Conservation (phyloP, 2,329 filamentous ascomycete genomes). For the Colletotrichum australisinense region DNA sequence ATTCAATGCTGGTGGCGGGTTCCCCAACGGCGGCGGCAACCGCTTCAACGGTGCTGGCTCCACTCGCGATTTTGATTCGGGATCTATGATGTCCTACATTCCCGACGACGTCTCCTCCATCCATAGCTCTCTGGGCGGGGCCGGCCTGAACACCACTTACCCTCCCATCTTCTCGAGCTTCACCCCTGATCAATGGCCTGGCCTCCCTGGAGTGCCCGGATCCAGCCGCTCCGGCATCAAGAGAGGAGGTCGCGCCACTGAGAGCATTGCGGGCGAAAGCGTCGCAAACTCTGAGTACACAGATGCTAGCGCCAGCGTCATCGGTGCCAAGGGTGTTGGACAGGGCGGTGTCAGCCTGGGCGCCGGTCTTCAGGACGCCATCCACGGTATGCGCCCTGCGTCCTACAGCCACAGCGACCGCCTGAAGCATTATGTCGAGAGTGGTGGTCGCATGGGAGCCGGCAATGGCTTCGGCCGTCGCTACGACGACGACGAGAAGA, state of each 20-base stretch:
- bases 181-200: slow-evolving; percentile 87
- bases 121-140: slow-evolving; percentile 90
- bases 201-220: slow-evolving; percentile 73
- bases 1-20: slow-evolving; percentile 60
- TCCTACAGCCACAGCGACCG: slow-evolving; percentile 86
- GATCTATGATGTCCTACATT: slow-evolving; percentile 94
- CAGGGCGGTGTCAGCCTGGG: slow-evolving; percentile 90
- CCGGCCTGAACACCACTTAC: slow-evolving; percentile 83
- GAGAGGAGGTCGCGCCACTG: slow-evolving; percentile 73
- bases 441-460: slow-evolving; percentile 75
- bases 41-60: slow-evolving; percentile 41
- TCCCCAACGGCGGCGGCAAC: slow-evolving; percentile 42
- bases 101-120: slow-evolving; percentile 97
- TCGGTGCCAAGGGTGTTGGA: slow-evolving; percentile 78
- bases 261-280: slow-evolving; percentile 91
- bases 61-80: slow-evolving; percentile 74
- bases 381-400: slow-evolving; percentile 72
- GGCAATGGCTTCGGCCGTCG: slow-evolving; percentile 70
- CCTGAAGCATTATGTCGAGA: slow-evolving; percentile 94
- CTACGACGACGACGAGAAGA: slow-evolving; percentile 94
- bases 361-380: slow-evolving; percentile 79
- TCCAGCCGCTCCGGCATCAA: slow-evolving; percentile 74
- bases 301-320: slow-evolving; percentile 82
- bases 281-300: slow-evolving; percentile 92
- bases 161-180: slow-evolving; percentile 97